These are phyloP conservation scores for Kewa caespitosa DNA, from an alignment of 179 eudicot species.

Conservation along the genomic window DNA sequence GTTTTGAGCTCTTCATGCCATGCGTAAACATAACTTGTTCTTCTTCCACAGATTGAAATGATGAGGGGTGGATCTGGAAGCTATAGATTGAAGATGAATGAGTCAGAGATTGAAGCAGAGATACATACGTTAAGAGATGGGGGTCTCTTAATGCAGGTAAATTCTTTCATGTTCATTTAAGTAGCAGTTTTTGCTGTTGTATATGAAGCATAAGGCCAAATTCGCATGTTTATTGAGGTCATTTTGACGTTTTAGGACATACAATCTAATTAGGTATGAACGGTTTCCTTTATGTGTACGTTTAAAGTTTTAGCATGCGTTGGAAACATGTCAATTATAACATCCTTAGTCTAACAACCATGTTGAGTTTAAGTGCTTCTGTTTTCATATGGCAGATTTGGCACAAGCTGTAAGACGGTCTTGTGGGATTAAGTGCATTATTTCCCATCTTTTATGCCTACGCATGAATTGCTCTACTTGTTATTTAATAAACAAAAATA, in stretches of 20 bases:
- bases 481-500: not conserved
- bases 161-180: conserved; percentile 8
- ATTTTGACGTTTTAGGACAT: not conserved
- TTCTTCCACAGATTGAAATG: conserved; percentile 69
- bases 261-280: not conserved
- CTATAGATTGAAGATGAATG: conserved; percentile 84
- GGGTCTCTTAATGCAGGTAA: conserved; percentile 96
- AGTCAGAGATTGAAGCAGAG: conserved; percentile 91
- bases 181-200: not conserved
- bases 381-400: not conserved
- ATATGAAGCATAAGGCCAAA: no score
- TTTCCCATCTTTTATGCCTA: not conserved
- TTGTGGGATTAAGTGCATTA: not conserved
- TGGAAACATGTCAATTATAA: not conserved
- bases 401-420: not conserved
- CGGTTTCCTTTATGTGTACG: not conserved
- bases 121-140: conserved; percentile 98
- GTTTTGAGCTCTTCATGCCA: not conserved
- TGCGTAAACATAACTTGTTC: not conserved
- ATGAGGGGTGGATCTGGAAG: conserved; percentile 96
- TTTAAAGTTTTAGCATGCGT: not conserved
- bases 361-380: not conserved
- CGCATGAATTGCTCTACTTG: not conserved
- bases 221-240: conserved; percentile 1
- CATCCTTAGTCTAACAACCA: not conserved